phyloP scores from a whole-genome alignment of 2,329 filamentous ascomycete genomes.

The Fusarium nodosum region DNA sequence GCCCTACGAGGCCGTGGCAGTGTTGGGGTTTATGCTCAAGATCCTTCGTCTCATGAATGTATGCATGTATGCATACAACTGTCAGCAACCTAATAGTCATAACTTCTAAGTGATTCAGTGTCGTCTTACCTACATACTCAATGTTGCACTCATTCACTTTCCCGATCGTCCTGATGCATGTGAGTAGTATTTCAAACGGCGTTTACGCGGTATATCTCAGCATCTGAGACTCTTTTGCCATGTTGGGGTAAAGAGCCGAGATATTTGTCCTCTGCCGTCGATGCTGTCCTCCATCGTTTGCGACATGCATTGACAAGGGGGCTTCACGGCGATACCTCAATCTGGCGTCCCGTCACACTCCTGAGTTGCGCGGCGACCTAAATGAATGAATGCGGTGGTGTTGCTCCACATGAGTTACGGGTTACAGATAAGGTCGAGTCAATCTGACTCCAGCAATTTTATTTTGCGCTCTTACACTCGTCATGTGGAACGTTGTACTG shows the following conservation, averaged over 20 bases:
- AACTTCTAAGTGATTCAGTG: neutral
- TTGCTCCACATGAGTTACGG: slow-evolving; percentile 5
- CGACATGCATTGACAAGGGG: slow-evolving; percentile 31
- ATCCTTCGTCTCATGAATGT: slow-evolving; percentile 15
- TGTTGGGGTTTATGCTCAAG: slow-evolving; percentile 18
- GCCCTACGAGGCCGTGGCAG: slow-evolving; percentile 29
- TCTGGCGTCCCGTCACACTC: slow-evolving; percentile 29
- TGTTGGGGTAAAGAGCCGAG: slow-evolving; percentile 45
- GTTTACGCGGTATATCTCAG: slow-evolving; percentile 21
- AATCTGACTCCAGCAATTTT: neutral
- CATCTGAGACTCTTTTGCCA: slow-evolving; percentile 31
- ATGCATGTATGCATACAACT: slow-evolving; percentile 13
- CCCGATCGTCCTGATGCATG: slow-evolving; percentile 1
- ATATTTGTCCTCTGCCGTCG: slow-evolving; percentile 36
- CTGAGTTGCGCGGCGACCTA: slow-evolving; percentile 28
- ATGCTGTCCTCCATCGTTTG: slow-evolving; percentile 32
- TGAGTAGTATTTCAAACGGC: slow-evolving; percentile 24
- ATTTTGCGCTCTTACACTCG: slow-evolving; percentile 5
- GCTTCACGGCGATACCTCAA: slow-evolving; percentile 31
- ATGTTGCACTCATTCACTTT: slow-evolving; percentile 17
- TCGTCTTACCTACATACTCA: slow-evolving; percentile 26
- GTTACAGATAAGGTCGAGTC: slow-evolving; percentile 19
- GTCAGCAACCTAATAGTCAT: slow-evolving; percentile 14
- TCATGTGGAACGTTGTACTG: slow-evolving; percentile 24
- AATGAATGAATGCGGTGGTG: slow-evolving; percentile 27